Base-by-base conservation (phyloP, 768 basidiomycete species). In the Mycena olivaceomarginata region DNA sequence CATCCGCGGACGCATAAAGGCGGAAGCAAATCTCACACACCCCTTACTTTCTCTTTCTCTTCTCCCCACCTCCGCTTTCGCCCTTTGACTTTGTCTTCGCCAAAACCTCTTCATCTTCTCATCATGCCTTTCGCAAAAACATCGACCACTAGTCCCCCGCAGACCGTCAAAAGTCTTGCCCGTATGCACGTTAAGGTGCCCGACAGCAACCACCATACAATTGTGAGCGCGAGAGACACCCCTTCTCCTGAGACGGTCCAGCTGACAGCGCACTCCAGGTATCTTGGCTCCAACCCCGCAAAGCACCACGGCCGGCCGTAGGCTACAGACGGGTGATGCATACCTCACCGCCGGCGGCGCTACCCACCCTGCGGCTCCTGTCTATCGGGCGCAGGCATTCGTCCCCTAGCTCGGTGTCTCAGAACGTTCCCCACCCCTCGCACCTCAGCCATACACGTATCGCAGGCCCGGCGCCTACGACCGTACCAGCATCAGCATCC, bases 141-240 rank as follows among this genome's bases (percentile, higher is more conserved):
- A 4, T 37, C 72, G 2, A n/a, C 56, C 37, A 40, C 51, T 2
- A 41, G 48, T n/a, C 22, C 41, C 25, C 53, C 72, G 0, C 65
- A 67, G 39, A 67, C 57, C 11, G 72, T 53, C 6, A 60, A 53
- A 37, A 22, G 13, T 18, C 66, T 74, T 4, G 72, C 72, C 5
- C 72, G 72, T 20, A 39, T 74, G 72, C 41, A 60, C 53, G 15
- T 43, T 5, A 57, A 67, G 65, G 51, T 66, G 10, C 72, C 53
- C 1, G 72, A 66, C 7, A 37, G 20, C 25, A 66, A 53, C 22
- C 37, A 66, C 53, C 72, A 45, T 11, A 39, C 37, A 9, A 7
- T 74, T 11, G 72, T 74, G 60, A 74, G 72, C 22, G 48, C 16
- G 16, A 25, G 8, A 51, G 11, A 18, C 13, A 9, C 51, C 53